phyloP scores from a whole-genome alignment of 345 rosid species.

The Psidium friedrichsthalianum region DNA sequence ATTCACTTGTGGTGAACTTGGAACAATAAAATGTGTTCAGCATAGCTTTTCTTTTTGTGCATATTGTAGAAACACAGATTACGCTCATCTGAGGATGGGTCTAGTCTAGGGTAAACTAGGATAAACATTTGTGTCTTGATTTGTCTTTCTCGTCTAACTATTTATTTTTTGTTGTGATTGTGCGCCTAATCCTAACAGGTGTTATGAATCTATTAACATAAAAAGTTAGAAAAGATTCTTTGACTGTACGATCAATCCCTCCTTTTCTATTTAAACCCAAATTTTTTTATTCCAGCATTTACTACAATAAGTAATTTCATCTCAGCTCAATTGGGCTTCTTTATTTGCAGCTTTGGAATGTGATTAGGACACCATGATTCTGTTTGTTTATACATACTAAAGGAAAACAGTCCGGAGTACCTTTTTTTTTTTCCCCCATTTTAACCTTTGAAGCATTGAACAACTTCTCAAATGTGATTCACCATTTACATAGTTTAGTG shows the following conservation, averaged over 20 bases:
- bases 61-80: background rate
- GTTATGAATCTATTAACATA: background rate
- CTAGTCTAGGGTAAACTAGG: background rate
- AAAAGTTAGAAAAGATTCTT: background rate
- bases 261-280: background rate
- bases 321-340: background rate
- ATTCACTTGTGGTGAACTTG: background rate
- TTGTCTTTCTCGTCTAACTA: no score
- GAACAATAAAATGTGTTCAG: background rate
- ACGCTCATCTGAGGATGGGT: background rate
- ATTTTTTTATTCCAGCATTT: background rate
- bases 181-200: no score
- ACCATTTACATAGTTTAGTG: background rate
- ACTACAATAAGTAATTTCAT: background rate
- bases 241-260: background rate
- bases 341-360: background rate
- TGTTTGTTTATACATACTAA: background rate
- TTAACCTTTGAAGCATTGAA: background rate
- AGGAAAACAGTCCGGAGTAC: background rate
- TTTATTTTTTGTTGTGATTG: no score
- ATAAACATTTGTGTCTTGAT: no score
- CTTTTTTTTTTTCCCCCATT: background rate
- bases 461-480: background rate
- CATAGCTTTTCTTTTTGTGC: background rate
- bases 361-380: background rate